Percentiles rank a stretch among this genome's conserved stretches.
Conservation (phyloP, 106 monocot species). For the Dendrobium catenatum region DNA sequence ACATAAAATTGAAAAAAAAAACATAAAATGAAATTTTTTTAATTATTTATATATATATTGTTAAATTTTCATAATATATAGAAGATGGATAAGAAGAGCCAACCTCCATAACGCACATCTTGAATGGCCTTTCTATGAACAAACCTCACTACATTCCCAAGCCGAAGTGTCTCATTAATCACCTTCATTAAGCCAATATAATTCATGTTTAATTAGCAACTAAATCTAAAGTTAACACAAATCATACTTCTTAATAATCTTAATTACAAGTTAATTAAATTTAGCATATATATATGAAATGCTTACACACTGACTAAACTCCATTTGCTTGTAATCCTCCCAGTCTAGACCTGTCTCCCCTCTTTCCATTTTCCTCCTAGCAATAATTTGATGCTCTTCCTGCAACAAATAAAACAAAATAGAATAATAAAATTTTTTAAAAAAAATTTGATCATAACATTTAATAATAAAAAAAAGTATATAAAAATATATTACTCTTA, state of each 20-base stretch:
- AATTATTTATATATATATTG: no score
- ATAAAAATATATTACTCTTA: constrained; percentile 31
- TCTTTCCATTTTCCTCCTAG: constrained; percentile 24
- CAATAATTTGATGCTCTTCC: constrained; percentile 47
- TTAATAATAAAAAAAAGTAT: no score
- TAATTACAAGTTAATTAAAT: background rate
- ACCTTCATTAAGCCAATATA: constrained; percentile 40
- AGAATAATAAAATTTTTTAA: no score
- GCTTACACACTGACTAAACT: constrained; percentile 81
- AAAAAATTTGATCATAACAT: no score
- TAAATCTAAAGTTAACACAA: background rate
- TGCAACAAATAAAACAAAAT: background rate
- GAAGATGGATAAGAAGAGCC: background rate
- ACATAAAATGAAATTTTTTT: background rate
- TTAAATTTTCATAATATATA: no score
- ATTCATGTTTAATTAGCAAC: background rate
- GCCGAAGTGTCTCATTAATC: constrained; percentile 82
- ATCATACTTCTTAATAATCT: background rate
- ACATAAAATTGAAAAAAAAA: background rate
- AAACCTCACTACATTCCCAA: constrained; percentile 81
- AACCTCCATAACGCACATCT: constrained; percentile 55
- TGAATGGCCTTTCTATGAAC: constrained; percentile 65
- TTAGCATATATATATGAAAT: background rate
- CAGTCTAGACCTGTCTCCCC: constrained; percentile 48
- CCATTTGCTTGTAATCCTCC: constrained; percentile 93